Conservation (phyloP, 148 eudicot species). For the Rhododendron simsii region DNA sequence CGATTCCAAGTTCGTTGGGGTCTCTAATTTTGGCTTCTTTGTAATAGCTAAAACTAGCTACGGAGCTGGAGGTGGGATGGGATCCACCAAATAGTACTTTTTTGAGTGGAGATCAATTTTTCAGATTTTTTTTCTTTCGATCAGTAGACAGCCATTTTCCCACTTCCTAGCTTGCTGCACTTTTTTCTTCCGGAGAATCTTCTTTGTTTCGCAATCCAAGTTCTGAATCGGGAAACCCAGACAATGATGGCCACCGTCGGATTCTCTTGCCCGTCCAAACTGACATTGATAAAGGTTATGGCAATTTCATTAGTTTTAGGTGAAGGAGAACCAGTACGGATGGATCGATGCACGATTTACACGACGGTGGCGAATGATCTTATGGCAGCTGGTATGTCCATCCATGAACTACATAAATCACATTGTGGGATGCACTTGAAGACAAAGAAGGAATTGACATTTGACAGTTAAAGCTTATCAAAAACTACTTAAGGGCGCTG, state of each 20-base stretch:
- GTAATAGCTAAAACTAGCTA: neutral
- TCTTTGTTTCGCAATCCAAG: neutral
- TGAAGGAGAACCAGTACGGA: neutral
- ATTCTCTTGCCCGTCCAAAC: neutral
- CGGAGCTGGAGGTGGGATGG: neutral
- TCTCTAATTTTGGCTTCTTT: neutral
- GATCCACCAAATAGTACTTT: neutral
- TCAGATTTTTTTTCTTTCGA: neutral
- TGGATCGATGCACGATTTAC: neutral
- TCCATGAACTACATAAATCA: neutral
- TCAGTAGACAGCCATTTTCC: neutral
- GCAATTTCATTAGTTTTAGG: neutral
- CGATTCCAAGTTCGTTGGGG: constrained; percentile 10
- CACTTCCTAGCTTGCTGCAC: neutral
- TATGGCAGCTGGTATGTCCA: neutral
- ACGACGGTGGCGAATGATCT: neutral
- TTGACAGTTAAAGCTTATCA: neutral
- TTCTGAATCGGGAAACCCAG: neutral
- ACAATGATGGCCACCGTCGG: neutral
- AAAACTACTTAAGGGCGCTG: neutral
- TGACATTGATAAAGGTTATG: constrained; percentile 1
- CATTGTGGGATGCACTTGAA: neutral
- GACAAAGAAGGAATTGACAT: neutral
- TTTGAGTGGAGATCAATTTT: neutral
- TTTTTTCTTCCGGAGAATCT: neutral